Percentiles rank a stretch among this genome's conserved stretches.
phyloP scores from a whole-genome alignment of 1,139 yeast species.

The Suhomyces coccinellae region DNA sequence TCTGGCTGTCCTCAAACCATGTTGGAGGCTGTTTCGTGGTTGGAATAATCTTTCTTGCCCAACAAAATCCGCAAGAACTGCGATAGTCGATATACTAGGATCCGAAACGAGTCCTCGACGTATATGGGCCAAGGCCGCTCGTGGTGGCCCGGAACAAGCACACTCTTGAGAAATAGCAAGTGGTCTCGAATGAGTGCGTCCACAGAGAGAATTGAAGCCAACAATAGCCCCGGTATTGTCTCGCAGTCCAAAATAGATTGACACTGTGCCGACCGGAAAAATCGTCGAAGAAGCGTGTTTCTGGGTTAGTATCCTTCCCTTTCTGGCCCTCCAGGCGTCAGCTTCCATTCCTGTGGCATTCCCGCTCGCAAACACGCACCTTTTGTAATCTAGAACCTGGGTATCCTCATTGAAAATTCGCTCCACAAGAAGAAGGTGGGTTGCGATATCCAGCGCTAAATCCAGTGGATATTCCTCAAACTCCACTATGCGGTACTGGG shows the following conservation, averaged over 20 bases:
- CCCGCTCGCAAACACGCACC: neutral
- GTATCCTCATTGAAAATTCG: conserved; percentile 4
- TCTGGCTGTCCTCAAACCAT: conserved; percentile 1
- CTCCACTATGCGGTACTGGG: neutral
- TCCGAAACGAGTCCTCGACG: conserved; percentile 3
- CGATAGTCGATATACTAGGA: conserved; percentile 1
- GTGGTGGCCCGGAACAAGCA: neutral
- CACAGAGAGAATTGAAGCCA: neutral
- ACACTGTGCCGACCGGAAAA: conserved; percentile 8
- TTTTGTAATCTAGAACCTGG: neutral
- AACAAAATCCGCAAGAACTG: conserved; percentile 9
- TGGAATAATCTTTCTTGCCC: conserved; percentile 4
- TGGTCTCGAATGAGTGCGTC: conserved; percentile 6
- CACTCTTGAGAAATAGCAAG: conserved; percentile 5
- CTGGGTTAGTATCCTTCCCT: conserved; percentile 1
- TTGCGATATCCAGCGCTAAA: conserved; percentile 1
- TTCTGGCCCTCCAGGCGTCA: neutral
- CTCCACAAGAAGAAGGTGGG: conserved; percentile 4
- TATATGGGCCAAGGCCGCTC: conserved; percentile 1
- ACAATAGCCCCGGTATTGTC: neutral
- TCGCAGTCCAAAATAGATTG: too few species aligned
- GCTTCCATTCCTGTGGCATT: neutral
- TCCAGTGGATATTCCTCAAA: neutral
- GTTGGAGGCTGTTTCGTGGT: conserved; percentile 1
- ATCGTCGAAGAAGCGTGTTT: conserved; percentile 5